Percentiles rank a stretch among this genome's conserved stretches.
These are phyloP conservation scores for Lindgomyces ingoldianus DNA, from an alignment of 495 filamentous ascomycete species.

Conservation along the genomic window DNA sequence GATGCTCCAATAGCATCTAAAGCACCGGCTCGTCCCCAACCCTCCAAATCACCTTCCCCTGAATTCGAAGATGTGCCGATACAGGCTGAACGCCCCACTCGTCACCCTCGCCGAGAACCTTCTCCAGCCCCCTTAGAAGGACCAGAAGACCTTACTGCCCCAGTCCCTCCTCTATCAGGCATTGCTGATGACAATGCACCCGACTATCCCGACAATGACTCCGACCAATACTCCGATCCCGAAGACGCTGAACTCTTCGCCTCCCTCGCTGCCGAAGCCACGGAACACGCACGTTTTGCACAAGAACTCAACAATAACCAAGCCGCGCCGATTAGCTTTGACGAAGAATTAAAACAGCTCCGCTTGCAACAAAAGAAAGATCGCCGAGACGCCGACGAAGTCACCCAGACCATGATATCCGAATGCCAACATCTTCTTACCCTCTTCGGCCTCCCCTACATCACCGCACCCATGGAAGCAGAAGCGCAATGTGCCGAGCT, in stretches of 20 bases:
- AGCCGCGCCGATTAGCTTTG: slow-evolving; percentile 67
- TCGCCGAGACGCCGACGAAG: slow-evolving; percentile 91
- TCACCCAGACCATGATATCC: slow-evolving; percentile 88
- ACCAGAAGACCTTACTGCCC: slow-evolving; percentile 13
- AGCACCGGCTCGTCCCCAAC: background rate
- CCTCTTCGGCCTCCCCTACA: slow-evolving; percentile 91
- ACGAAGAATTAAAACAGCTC: slow-evolving; percentile 80
- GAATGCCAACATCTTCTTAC: slow-evolving; percentile 90
- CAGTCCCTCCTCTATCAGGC: slow-evolving; percentile 35
- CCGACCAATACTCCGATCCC: slow-evolving; percentile 70
- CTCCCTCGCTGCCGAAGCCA: slow-evolving; percentile 81
- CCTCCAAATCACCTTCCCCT: slow-evolving; percentile 51
- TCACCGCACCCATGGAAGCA: slow-evolving; percentile 98
- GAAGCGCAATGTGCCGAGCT: slow-evolving; percentile 97
- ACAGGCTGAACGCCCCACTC: background rate
- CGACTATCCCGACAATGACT: slow-evolving; percentile 43
- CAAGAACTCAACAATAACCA: slow-evolving; percentile 76
- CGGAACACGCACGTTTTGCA: slow-evolving; percentile 91
- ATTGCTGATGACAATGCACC: slow-evolving; percentile 34
- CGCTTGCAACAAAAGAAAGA: slow-evolving; percentile 95
- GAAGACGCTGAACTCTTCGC: slow-evolving; percentile 87
- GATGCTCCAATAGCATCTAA: slow-evolving; percentile 11
- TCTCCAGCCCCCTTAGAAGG: slow-evolving; percentile 10
- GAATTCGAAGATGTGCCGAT: slow-evolving; percentile 55
- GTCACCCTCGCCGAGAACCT: slow-evolving; percentile 10